Percentiles rank a stretch among this genome's conserved stretches.
These are phyloP conservation scores for Albatrellus ellisii DNA, from an alignment of 768 basidiomycete genomes.

Conservation along the genomic window DNA sequence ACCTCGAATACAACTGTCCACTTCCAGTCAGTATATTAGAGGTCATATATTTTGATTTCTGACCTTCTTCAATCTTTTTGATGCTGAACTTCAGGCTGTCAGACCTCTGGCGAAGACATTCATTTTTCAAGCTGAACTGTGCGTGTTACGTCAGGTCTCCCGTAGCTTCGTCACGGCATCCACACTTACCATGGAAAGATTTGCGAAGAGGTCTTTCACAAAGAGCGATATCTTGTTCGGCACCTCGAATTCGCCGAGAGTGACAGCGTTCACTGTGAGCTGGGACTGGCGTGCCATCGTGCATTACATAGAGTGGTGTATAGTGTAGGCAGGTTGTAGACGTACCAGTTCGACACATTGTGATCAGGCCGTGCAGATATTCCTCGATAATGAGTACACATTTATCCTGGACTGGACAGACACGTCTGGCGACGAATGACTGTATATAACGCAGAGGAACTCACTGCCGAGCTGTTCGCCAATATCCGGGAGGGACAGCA, in stretches of 20 bases:
- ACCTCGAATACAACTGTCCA: too few relatives aligned
- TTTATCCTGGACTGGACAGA: conserved; percentile 55
- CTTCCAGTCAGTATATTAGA: too few relatives aligned
- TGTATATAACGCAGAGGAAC: too few relatives aligned
- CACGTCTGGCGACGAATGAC: too few relatives aligned
- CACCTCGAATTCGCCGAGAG: conserved; percentile 65
- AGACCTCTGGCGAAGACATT: conserved; percentile 56
- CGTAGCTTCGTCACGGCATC: background rate
- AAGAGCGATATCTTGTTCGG: conserved; percentile 67
- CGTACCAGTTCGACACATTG: conserved; percentile 63
- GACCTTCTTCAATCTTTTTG: conserved; percentile 85
- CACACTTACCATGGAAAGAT: conserved; percentile 71
- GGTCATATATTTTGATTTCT: too few relatives aligned
- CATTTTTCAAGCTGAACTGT: conserved; percentile 74
- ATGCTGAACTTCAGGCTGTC: conserved; percentile 78
- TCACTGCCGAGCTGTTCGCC: conserved; percentile 54
- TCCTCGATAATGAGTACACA: conserved; percentile 60
- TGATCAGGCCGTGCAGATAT: conserved; percentile 69
- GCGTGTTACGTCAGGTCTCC: background rate
- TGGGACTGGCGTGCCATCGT: conserved; percentile 38
- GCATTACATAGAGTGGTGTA: too few relatives aligned
- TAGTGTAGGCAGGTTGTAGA: background rate
- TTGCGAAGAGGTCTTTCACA: conserved; percentile 68
- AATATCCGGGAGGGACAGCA: conserved; percentile 42
- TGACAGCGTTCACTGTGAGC: conserved; percentile 71